Evolutionary conservation across 2,329 filamentous ascomycete genomes (phyloP).

Genomic region (Calonectria hawksworthii): DNA sequence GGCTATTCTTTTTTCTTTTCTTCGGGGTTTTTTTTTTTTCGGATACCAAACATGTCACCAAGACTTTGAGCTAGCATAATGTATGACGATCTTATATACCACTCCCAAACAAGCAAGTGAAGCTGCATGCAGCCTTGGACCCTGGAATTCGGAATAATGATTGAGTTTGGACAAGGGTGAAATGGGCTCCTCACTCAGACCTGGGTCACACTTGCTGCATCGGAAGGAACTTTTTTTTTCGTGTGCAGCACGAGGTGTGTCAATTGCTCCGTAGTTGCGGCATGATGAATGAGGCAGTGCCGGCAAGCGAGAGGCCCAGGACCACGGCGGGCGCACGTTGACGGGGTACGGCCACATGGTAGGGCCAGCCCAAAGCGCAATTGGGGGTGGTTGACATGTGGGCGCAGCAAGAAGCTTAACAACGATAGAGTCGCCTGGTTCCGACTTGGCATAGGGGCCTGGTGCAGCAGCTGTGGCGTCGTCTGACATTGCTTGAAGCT

Average conservation of each 20-base stretch:
- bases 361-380: not conserved
- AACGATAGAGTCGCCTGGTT: constrained; percentile 40
- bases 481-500: not conserved
- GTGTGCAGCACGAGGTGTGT: not conserved
- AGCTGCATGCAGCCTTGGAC: not conserved
- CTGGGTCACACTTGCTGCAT: too few species aligned
- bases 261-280: not conserved
- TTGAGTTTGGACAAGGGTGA: not conserved
- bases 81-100: not conserved
- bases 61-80: not conserved
- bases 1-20: not conserved
- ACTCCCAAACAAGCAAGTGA: not conserved
- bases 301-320: constrained; percentile 1
- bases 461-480: constrained; percentile 14
- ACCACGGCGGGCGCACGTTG: not conserved
- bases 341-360: not conserved
- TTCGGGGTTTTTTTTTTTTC: not conserved
- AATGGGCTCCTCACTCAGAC: not conserved
- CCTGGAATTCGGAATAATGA: not conserved
- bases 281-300: constrained; percentile 15
- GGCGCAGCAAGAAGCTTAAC: constrained; percentile 47
- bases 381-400: constrained; percentile 28
- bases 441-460: constrained; percentile 40
- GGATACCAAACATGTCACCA: not conserved
- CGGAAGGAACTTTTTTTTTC: not conserved